A percentile compares a stretch with the other conserved stretches of the same genome.
These are phyloP conservation scores for Thermothelomyces thermophilus DNA, from an alignment of 2,329 filamentous ascomycete species.

Conservation along the genomic window DNA sequence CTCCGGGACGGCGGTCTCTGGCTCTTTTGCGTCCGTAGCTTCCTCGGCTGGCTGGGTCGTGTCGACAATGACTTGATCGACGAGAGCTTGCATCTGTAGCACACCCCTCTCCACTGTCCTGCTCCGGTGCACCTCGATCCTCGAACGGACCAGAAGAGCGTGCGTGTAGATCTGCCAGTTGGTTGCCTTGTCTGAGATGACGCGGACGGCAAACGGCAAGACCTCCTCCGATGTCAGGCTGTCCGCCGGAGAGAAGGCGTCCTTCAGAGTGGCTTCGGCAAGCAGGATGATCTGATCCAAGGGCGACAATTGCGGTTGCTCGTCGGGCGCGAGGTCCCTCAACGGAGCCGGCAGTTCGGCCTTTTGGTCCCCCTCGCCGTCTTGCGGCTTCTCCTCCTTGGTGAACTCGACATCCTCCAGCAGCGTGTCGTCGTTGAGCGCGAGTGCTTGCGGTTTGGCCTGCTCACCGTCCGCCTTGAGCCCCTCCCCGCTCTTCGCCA, in stretches of 20 bases:
- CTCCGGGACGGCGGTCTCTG: conserved; percentile 34
- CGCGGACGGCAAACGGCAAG: conserved; percentile 80
- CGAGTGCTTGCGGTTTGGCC: conserved; percentile 57
- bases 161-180: conserved; percentile 99
- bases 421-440: conserved; percentile 87
- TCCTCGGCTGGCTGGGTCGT: conserved; percentile 42
- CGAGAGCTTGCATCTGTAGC: conserved; percentile 86
- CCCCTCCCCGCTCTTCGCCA: conserved; percentile 64
- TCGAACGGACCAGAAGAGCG: conserved; percentile 78
- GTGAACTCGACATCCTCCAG: conserved; percentile 81
- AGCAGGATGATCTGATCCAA: conserved; percentile 88
- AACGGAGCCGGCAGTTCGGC: conserved; percentile 54
- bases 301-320: conserved; percentile 74
- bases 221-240: conserved; percentile 90
- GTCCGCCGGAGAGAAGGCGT: conserved; percentile 75
- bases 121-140: conserved; percentile 82
- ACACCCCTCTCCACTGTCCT: conserved; percentile 85
- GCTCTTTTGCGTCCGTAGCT: conserved; percentile 22
- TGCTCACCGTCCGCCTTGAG: conserved; percentile 21
- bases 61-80: conserved; percentile 90
- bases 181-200: conserved; percentile 78
- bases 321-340: conserved; percentile 60
- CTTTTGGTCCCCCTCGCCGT: conserved; percentile 25
- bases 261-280: conserved; percentile 80
- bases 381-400: conserved; percentile 38